Conservation (phyloP, 129 eudicot genomes). For the Arctium lappa region DNA sequence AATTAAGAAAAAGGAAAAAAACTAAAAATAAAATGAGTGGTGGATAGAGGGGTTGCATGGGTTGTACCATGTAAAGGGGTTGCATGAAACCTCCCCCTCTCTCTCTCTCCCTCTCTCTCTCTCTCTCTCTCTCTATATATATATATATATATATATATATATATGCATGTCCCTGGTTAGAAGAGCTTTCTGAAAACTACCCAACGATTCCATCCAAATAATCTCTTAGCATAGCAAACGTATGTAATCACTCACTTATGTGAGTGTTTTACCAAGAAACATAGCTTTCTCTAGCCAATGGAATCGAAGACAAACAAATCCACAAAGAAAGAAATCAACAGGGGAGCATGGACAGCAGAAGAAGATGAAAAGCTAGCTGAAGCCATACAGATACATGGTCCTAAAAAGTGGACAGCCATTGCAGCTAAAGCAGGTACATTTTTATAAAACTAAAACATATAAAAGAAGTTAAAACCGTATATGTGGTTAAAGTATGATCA, state of each 20-base stretch:
- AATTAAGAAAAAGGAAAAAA: no score
- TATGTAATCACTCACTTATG: slow-evolving; percentile 18
- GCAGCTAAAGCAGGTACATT: slow-evolving; percentile 41
- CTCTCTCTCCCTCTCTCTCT: no score
- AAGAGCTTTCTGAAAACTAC: not conserved
- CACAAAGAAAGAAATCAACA: slow-evolving; percentile 24
- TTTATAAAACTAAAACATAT: not conserved
- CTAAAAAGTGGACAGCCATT: slow-evolving; percentile 36
- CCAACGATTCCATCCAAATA: slow-evolving; percentile 1
- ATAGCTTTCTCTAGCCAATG: slow-evolving; percentile 17
- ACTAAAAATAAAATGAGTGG: no score
- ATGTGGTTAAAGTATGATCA: not conserved
- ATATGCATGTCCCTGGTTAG: slow-evolving; percentile 5
- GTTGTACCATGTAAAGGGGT: no score
- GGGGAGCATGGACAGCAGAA: slow-evolving; percentile 44
- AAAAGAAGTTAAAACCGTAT: not conserved
- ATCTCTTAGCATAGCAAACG: not conserved
- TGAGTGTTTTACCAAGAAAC: slow-evolving; percentile 5
- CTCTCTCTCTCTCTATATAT: no score
- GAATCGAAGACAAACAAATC: slow-evolving; percentile 10
- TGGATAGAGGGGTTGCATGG: no score
- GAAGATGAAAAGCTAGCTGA: slow-evolving; percentile 46
- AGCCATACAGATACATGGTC: slow-evolving; percentile 35
- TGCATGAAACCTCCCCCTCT: no score
- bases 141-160: not conserved